Evolutionary conservation across 371 early-diverging fungal genomes (phyloP), one percentile per base, ranked within the genome.

Genomic region (Rhizopus delemar): DNA sequence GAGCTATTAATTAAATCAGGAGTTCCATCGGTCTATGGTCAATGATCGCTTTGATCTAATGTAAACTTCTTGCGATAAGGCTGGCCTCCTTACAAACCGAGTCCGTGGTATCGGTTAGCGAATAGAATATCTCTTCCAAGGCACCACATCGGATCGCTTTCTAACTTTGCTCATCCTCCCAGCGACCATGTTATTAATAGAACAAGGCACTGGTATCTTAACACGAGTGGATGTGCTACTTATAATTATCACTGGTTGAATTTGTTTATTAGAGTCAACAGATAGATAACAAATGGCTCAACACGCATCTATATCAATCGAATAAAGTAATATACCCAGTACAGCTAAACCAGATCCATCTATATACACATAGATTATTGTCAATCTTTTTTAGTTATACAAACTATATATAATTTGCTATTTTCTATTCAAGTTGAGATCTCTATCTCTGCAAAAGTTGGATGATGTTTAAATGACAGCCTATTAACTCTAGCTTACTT

Each of bases 251-350:
- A 99, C 98, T 8, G 92, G 90, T 71, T 97, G 96, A 58, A 98
- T 98, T 77, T 94, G 90, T 45, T 96, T 93, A 74, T 94, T 94
- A 46, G 86, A 69, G 0, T 95, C 97, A 73, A 99, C 99, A 16
- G 96, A 96, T 33, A 99, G 84, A 70, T 99, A 99, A 16, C 98
- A 96, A 60, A 99, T 88, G 16, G 99, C 98, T 99, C 99, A 99
- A 85, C 98, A 98, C 9, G 98, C 91, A 73, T 99, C 99, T 32
- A 92, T 92, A 70, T 99, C 99, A 13, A 75, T 75, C 5, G 90
- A 85, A 70, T 93, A 88, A 52, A 98, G 85, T 53, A 99, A 82
- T 69, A 93, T 92, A 36, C 94, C 90, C 11, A 97, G 84, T 12
- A 95, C 86, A 8, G 94, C 88, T 31, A 99, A 81, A 35, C 94